Conservation (phyloP, 2,329 filamentous ascomycete species). For the Fusarium foetens region DNA sequence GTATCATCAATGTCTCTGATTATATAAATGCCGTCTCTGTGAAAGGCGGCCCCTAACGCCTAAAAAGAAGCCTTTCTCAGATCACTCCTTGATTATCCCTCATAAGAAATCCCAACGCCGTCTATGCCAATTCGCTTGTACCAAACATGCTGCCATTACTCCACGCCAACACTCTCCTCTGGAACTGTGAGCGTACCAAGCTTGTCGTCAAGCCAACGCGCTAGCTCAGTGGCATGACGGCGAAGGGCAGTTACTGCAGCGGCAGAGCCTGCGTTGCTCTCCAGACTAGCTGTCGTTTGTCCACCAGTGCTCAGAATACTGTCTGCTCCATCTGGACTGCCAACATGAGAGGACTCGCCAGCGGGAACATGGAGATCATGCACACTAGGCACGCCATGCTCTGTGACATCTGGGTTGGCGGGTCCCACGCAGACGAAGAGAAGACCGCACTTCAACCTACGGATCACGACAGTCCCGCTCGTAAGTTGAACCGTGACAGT, state of each 20-base stretch:
- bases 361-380: conserved; percentile 39
- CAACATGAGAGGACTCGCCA: conserved; percentile 50
- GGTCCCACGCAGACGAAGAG: conserved; percentile 71
- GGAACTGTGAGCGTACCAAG: conserved; percentile 64
- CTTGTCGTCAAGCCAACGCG: conserved; percentile 69
- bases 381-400: conserved; percentile 29
- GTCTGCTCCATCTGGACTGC: conserved; percentile 56
- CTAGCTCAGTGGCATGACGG: conserved; percentile 68
- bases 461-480: conserved; percentile 68
- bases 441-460: conserved; percentile 66
- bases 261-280: conserved; percentile 53
- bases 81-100: conserved; percentile 13
- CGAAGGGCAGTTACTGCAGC: conserved; percentile 63
- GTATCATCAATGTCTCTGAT: conserved; percentile 20
- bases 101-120: conserved; percentile 37
- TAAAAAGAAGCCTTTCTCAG: conserved; percentile 14
- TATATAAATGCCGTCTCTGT: conserved; percentile 35
- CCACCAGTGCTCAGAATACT: conserved; percentile 59
- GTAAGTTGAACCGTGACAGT: conserved; percentile 69
- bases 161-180: conserved; percentile 59
- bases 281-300: conserved; percentile 55
- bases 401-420: conserved; percentile 46
- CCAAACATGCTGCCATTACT: conserved; percentile 33
- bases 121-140: conserved; percentile 29
- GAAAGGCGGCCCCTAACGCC: conserved; percentile 41